Evolutionary conservation across 148 eudicot genomes (phyloP), one percentile per base, ranked within the genome.

Genomic region (Pharnaceum exiguum): DNA sequence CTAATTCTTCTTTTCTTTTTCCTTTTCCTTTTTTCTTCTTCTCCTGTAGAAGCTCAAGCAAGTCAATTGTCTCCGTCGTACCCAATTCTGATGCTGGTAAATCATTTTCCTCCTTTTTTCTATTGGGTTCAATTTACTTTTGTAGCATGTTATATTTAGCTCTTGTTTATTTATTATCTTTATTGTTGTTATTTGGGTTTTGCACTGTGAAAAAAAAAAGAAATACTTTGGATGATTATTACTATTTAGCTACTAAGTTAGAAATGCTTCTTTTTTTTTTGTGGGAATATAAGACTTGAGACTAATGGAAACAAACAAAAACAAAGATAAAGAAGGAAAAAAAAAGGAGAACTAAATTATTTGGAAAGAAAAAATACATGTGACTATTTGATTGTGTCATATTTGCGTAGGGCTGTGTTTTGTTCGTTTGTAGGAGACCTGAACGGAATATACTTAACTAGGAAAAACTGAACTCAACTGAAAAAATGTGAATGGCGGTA

Each of bases 11-110:
- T 26, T 5, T 5, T 43, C 28, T 31, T 6, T 36, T 6, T 47
- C 26, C 35, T 3, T 32, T 16, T 65, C 28, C 13, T 4, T 1
- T 11, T 35, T 19, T 26, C 7, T 4, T 31, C 32, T 60, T 12
- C 25, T 36, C 26, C 51, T 47, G 67, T 72, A 82, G 85, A 40
- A 64, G 40, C 19, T 61, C 51, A 17, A 51, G 17, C 18, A 70
- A 33, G 46, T 61, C 77, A 32, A 57, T 73, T 68, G 46, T 71
- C 8, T 80, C 75, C 47, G 73, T 74, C 30, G 30, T 68, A 35
- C 51, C 75, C 3, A 70, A 65, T 54, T 30, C 51, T 54, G 70
- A 62, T 79, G 29, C 43, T 24, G 68, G 68, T 55, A 47, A 18
- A 24, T 0, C 32, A 17, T 19, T 17, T 15, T 19, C 2, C 7